Evolutionary conservation across 768 basidiomycete species (phyloP), one percentile per base, ranked within the genome.

Genomic region (Russula ochroleuca): DNA sequence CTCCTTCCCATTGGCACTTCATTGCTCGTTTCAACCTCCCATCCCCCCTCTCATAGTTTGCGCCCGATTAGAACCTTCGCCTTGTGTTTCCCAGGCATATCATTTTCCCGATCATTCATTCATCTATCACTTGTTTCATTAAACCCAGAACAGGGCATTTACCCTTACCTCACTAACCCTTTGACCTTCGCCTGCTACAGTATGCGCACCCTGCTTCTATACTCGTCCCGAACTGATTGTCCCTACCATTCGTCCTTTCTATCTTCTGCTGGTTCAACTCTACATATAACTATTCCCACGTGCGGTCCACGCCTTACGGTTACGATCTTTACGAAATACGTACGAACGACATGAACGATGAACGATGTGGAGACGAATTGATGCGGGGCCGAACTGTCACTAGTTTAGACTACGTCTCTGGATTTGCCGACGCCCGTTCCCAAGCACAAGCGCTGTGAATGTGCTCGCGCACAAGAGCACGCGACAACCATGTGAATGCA

Each of bases 311-410:
- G 15, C 40, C 0, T 38, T 45, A 11, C 14, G n/a, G 19, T 62
- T 62, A 62, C 62, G 62, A 62, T 41, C 33, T 35, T 62, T 51
- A 62, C 38, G 62, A 62, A 57, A 40, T 31, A 49, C 41, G 41
- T 19, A 43, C n/a, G n/a, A n/a, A 43, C n/a, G 9, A 43, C 43
- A 57, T 47, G 28, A 45, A n/a, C 9, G 2, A 28, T 28, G 52
- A 53, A 53, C 35, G 19, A n/a, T 25, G 21, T 23, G 45, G 9
- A 41, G 40, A 19, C 40, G 40, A 41, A 17, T 19, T 15, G 40
- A 41, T 41, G 40, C 17, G 43, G 8, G 19, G 1, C 40, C 17
- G n/a, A n/a, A n/a, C 35, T 35, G 10, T 35, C 3, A 35, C 6
- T 35, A 1, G 35, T 8, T 35, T 35, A 8, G 7, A n/a, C n/a